Percentiles rank a stretch among this genome's conserved stretches.
Conservation (phyloP, 2,329 filamentous ascomycete genomes). For the Alternaria brassicae region DNA sequence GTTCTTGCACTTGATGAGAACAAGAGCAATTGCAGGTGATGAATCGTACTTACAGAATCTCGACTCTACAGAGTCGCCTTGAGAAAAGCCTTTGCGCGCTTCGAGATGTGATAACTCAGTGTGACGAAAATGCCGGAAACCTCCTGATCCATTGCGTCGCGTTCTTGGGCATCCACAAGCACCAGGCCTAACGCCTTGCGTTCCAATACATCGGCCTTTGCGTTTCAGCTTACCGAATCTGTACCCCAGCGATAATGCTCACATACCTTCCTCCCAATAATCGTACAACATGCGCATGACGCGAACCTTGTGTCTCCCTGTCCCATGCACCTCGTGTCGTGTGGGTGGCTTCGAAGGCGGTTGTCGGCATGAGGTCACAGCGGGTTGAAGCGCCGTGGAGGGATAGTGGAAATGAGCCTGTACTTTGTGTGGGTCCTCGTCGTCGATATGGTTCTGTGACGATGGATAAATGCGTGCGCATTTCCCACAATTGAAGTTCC, state of each 20-base stretch:
- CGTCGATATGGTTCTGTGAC: too few relatives aligned
- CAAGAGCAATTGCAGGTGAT: constrained; percentile 16
- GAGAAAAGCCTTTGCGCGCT: constrained; percentile 29
- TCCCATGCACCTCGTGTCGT: constrained; percentile 2
- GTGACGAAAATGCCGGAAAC: constrained; percentile 14
- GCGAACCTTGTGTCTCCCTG: not conserved
- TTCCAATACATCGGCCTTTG: constrained; percentile 23
- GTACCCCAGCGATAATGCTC: constrained; percentile 25
- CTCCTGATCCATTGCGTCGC: constrained; percentile 10
- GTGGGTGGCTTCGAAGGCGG: constrained; percentile 23
- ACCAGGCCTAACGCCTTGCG: constrained; percentile 28
- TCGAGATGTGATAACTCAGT: constrained; percentile 24
- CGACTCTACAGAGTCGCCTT: constrained; percentile 16
- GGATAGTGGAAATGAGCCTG: constrained; percentile 19
- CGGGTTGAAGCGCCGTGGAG: constrained; percentile 21
- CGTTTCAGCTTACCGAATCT: constrained; percentile 35
- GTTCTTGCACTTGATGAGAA: constrained; percentile 3
- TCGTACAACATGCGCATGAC: constrained; percentile 7
- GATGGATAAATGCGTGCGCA: constrained; percentile 17
- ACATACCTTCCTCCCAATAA: constrained; percentile 23
- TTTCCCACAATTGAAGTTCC: too few relatives aligned
- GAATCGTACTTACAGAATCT: constrained; percentile 15
- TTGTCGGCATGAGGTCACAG: not conserved
- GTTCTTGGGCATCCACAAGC: constrained; percentile 12
- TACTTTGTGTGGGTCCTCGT: too few relatives aligned